Evolutionary conservation across 1,284 basidiomycete genomes (phyloP).

Genomic region (Ganoderma sp.): DNA sequence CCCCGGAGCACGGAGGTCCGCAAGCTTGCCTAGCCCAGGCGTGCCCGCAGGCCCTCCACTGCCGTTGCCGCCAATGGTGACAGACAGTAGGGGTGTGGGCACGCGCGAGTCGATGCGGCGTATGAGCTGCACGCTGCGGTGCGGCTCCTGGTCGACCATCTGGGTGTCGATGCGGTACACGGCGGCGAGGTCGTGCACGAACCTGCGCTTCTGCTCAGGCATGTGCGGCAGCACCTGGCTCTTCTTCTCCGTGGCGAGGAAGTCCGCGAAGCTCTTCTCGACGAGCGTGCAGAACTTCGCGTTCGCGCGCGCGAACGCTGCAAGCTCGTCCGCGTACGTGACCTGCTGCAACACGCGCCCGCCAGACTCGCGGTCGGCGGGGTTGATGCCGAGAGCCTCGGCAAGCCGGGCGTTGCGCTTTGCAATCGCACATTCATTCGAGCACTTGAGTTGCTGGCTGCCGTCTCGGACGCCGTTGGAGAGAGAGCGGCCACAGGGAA

Average conservation of each 20-base stretch:
- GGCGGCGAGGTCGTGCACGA: slow-evolving; percentile 77
- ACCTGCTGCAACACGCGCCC: slow-evolving; percentile 46
- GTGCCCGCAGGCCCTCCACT: slow-evolving; percentile 25
- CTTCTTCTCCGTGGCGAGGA: slow-evolving; percentile 70
- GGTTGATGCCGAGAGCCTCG: slow-evolving; percentile 83
- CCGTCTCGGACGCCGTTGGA: slow-evolving; percentile 50
- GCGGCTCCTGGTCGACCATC: slow-evolving; percentile 86
- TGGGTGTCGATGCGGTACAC: slow-evolving; percentile 83
- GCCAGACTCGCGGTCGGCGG: slow-evolving; percentile 45
- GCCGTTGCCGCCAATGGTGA: slow-evolving; percentile 36
- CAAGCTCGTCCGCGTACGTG: slow-evolving; percentile 67
- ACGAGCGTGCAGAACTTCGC: slow-evolving; percentile 71
- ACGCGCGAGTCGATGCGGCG: slow-evolving; percentile 82
- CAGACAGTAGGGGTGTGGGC: slow-evolving; percentile 72
- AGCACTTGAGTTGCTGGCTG: slow-evolving; percentile 68
- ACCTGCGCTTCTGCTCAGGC: slow-evolving; percentile 78
- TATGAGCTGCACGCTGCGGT: slow-evolving; percentile 78
- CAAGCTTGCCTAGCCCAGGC: slow-evolving; percentile 58
- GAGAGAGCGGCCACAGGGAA: slow-evolving; percentile 69
- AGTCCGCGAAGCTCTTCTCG: slow-evolving; percentile 82
- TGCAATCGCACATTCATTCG: slow-evolving; percentile 79
- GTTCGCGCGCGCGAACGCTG: slow-evolving; percentile 66
- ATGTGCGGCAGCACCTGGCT: slow-evolving; percentile 82
- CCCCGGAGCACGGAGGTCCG: slow-evolving; percentile 51
- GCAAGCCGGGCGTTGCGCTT: slow-evolving; percentile 87